phyloP scores from a whole-genome alignment of 1,284 basidiomycete species.

The Ustilago sp. region DNA sequence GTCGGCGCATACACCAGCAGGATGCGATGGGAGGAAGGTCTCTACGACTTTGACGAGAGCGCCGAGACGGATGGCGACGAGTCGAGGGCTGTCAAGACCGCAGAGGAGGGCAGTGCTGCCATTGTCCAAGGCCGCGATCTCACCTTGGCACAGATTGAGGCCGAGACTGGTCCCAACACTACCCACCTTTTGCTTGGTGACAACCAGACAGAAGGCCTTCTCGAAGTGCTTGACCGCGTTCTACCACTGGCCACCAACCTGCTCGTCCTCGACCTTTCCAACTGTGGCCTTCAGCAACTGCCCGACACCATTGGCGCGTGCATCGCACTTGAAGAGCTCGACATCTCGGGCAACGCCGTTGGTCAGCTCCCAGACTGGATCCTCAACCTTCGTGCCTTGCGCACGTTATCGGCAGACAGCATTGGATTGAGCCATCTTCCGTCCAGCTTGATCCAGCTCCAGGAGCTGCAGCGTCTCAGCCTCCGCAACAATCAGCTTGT shows the following conservation, averaged over 20 bases:
- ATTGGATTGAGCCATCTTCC: slow-evolving; percentile 82
- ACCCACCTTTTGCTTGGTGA: slow-evolving; percentile 44
- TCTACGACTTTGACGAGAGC: slow-evolving; percentile 51
- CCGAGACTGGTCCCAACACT: slow-evolving; percentile 47
- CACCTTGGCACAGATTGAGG: slow-evolving; percentile 41
- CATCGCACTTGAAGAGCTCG: slow-evolving; percentile 87
- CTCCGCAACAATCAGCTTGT: slow-evolving; percentile 87
- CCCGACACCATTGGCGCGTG: slow-evolving; percentile 84
- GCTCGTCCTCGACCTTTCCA: slow-evolving; percentile 69
- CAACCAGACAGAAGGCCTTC: slow-evolving; percentile 28
- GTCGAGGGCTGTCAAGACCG: slow-evolving; percentile 43
- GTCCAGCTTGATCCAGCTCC: slow-evolving; percentile 71
- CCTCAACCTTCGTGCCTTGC: slow-evolving; percentile 79
- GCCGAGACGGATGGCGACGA: slow-evolving; percentile 43
- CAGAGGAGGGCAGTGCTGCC: slow-evolving; percentile 49
- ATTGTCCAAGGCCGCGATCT: slow-evolving; percentile 44
- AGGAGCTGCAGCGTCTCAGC: slow-evolving; percentile 84
- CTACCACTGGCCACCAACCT: slow-evolving; percentile 44
- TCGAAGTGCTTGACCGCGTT: slow-evolving; percentile 40
- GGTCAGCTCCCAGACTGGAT: slow-evolving; percentile 74
- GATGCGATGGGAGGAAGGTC: slow-evolving; percentile 49
- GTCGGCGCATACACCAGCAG: slow-evolving; percentile 37
- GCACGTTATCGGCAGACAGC: slow-evolving; percentile 88
- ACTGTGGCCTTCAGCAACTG: slow-evolving; percentile 83
- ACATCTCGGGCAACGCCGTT: slow-evolving; percentile 89